Percentiles rank a stretch among this genome's conserved stretches.
Conservation (phyloP, 495 filamentous ascomycete species). For the Podospora conica region DNA sequence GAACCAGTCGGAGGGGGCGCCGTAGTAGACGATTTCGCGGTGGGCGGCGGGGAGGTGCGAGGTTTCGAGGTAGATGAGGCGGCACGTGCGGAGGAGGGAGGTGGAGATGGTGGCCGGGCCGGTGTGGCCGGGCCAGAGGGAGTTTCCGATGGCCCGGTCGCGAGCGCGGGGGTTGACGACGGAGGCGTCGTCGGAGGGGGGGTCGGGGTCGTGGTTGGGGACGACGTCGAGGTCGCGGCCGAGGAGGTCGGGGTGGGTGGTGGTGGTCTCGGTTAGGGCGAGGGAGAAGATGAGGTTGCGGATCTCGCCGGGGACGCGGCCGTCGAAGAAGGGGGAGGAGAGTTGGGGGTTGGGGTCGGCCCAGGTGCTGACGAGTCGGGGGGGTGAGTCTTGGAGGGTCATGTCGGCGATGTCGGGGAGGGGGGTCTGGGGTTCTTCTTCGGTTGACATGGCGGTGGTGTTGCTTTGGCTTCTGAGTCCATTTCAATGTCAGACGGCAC, state of each 20-base stretch:
- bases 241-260: background rate
- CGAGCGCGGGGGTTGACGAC: background rate
- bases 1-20: background rate
- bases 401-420: background rate
- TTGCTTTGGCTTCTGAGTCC: background rate
- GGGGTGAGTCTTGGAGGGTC: background rate
- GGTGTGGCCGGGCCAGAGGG: background rate
- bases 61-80: background rate
- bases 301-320: background rate
- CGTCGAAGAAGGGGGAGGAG: background rate
- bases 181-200: background rate
- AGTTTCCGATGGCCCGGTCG: too few species aligned
- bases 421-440: background rate
- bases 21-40: background rate
- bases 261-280: background rate
- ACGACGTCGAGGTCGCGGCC: background rate
- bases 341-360: background rate
- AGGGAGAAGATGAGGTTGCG: background rate
- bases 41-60: background rate
- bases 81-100: conserved; percentile 3
- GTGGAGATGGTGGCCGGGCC: background rate
- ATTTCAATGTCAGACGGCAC: background rate
- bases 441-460: background rate
- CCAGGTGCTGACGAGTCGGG: background rate
- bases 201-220: background rate